Evolutionary conservation across 139 green algal genomes (phyloP).

Genomic region (Chlorella sorokiniana): DNA sequence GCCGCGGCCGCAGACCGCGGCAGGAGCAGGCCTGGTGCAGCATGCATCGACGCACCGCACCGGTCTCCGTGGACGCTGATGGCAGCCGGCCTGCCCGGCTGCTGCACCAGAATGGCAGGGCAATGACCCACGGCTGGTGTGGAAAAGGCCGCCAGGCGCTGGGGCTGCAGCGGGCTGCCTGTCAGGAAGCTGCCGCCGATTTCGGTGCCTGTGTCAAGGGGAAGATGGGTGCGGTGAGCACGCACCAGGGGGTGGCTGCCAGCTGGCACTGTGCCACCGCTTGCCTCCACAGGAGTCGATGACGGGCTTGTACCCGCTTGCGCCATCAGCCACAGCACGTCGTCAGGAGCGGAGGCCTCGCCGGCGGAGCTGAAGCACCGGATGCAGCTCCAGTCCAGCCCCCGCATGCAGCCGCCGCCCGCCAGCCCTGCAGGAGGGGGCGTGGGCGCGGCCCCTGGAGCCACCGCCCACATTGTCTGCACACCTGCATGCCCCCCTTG

Average conservation of each 20-base stretch:
- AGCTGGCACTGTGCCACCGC: too few species aligned
- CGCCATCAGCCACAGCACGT: conserved; percentile 75
- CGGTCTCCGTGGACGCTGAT: conserved; percentile 19
- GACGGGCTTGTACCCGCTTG: conserved; percentile 76
- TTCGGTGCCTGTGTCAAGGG: conserved; percentile 80
- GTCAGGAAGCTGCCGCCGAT: conserved; percentile 86
- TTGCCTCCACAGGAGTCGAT: conserved; percentile 93
- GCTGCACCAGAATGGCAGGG: conserved; percentile 51
- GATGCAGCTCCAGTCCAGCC: conserved; percentile 54
- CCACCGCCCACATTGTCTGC: too few species aligned
- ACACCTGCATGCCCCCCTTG: not conserved
- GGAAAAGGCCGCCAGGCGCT: conserved; percentile 76
- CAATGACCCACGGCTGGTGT: conserved; percentile 55
- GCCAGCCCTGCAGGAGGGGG: conserved; percentile 63
- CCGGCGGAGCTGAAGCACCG: conserved; percentile 71
- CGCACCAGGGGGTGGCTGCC: too few species aligned
- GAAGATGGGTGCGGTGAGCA: too few species aligned
- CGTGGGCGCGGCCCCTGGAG: too few species aligned
- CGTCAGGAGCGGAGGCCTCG: conserved; percentile 69
- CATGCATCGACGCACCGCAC: too few species aligned
- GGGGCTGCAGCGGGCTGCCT: conserved; percentile 78
- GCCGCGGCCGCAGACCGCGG: too few species aligned
- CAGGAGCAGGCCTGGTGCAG: too few species aligned
- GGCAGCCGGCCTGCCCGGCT: not conserved
- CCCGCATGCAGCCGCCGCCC: conserved; percentile 61